Evolutionary conservation across 176 grass and related monocot genomes (phyloP), one percentile per base, ranked within the genome.

Genomic region (Carex parvula): DNA sequence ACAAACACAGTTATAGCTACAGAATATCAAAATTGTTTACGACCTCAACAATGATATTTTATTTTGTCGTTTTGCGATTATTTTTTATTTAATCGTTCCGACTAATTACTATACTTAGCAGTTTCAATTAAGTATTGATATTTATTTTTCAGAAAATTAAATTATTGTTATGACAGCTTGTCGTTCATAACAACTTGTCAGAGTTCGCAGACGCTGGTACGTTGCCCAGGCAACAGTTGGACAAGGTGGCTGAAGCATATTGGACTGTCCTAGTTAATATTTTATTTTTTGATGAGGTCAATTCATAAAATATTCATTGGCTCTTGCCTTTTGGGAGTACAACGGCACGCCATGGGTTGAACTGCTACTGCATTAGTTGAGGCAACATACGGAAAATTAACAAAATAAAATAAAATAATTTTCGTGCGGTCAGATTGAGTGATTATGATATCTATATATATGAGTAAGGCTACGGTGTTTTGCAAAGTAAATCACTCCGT

Each of bases 301-400:
- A 54, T 75, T 75, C 72, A 76, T 76, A 76, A 52, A 76, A 76
- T 76, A 76, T 76, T 55, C 4, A 13, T 76, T 76, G 48, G 71
- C 9, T 26, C 15, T 44, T 44, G 42, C 37, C 37, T 39, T 39
- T 2, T 0, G n/a, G 21, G 46, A 15, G 46, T 75, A 75, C 71
- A 54, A 29, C 2, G 46, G 21, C 71, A 29, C 20, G 13, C 71
- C 14, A 4, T 54, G 12, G 39, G 39, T 46, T 71, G 68, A 12
- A 71, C 68, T 71, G 8, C 18, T 46, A 46, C 68, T 71, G 8
- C 18, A 71, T 75, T 75, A 8, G 71, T 54, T 52, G 71, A 75
- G 71, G 71, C 71, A 54, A 54, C 70, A 26, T 4, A 54, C 0
- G 18, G n/a, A 72, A 46, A 18, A 41, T 69, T 69, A 41, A 69